Conservation (phyloP, 176 grass and related monocot species). For the Oropetium thomaeum region DNA sequence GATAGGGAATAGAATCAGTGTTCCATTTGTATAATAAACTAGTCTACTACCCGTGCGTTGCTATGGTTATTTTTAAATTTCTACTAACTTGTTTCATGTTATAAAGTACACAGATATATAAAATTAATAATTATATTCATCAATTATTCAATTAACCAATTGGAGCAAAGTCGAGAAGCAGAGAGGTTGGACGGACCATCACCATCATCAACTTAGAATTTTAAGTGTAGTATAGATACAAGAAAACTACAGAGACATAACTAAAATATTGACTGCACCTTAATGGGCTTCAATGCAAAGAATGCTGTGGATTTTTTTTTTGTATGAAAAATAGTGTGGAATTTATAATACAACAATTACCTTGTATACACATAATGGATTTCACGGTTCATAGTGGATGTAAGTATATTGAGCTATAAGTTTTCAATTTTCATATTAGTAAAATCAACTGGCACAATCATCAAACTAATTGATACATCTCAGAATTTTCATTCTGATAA, state of each 20-base stretch:
- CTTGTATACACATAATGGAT: slow-evolving; percentile 5
- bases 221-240: too few relatives aligned
- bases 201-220: too few relatives aligned
- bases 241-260: background rate
- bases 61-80: too few relatives aligned
- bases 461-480: slow-evolving; percentile 10
- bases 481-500: slow-evolving; percentile 13
- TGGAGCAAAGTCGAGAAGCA: too few relatives aligned
- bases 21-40: slow-evolving; percentile 26
- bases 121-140: too few relatives aligned
- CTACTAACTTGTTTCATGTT: too few relatives aligned
- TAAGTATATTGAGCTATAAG: slow-evolving; percentile 2
- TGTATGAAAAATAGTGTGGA: too few relatives aligned
- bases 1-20: slow-evolving; percentile 17
- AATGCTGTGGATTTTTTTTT: slow-evolving; percentile 14
- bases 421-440: background rate
- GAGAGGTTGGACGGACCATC: too few relatives aligned
- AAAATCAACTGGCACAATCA: slow-evolving; percentile 13
- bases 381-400: background rate
- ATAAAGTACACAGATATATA: too few relatives aligned
- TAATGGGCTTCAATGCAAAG: slow-evolving; percentile 7
- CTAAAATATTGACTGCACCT: background rate
- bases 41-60: too few relatives aligned
- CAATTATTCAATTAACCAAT: too few relatives aligned
- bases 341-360: slow-evolving; percentile 16